Conservation (phyloP, 345 rosid species). For the Bretschneidera sinensis region DNA sequence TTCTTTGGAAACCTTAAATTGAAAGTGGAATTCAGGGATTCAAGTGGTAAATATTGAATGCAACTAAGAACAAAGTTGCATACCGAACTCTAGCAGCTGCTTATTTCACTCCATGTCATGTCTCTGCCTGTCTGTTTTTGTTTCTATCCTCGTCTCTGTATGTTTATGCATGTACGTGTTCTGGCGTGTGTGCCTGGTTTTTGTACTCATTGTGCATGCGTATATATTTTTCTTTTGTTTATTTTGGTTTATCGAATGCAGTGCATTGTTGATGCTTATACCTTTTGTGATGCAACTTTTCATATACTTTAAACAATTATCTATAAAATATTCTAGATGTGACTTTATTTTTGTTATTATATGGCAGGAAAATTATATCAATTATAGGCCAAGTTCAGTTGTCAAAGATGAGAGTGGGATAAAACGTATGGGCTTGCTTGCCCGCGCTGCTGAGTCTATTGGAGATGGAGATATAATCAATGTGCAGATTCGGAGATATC, state of each 20-base stretch:
- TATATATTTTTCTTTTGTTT: too few relatives aligned
- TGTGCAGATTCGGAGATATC: constrained; percentile 91
- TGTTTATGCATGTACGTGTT: too few relatives aligned
- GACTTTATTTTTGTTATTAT: constrained; percentile 1
- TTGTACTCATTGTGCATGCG: too few relatives aligned
- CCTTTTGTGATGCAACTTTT: neutral
- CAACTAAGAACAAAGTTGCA: too few relatives aligned
- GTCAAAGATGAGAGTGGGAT: constrained; percentile 69
- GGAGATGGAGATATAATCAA: constrained; percentile 86
- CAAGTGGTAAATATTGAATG: neutral
- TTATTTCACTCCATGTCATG: too few relatives aligned
- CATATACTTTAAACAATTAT: neutral
- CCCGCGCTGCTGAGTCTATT: constrained; percentile 94
- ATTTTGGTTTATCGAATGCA: too few relatives aligned
- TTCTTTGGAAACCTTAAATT: too few relatives aligned
- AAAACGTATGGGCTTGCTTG: constrained; percentile 69
- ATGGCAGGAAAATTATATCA: constrained; percentile 89
- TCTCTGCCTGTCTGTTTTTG: too few relatives aligned
- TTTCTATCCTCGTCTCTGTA: too few relatives aligned
- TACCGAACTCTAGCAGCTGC: too few relatives aligned
- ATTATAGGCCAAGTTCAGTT: constrained; percentile 67
- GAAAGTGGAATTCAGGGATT: neutral
- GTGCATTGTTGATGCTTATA: neutral
- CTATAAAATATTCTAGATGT: neutral
- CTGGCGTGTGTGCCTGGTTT: too few relatives aligned